Evolutionary conservation across 768 basidiomycete genomes (phyloP), one percentile per base, ranked within the genome.

Genomic region (Cystobasidium tubakii): DNA sequence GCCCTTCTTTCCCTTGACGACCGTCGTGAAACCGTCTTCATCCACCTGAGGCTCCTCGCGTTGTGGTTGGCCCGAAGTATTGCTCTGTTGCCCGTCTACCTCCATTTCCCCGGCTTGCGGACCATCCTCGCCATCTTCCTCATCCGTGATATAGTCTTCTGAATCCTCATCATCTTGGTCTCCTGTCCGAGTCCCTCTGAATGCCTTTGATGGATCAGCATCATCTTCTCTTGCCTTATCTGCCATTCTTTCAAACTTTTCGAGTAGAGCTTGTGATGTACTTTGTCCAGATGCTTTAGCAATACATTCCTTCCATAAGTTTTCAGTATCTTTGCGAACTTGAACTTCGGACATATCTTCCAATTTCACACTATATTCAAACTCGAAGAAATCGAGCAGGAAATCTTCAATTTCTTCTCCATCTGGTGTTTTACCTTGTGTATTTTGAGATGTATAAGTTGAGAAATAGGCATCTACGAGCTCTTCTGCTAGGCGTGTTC

Each of bases 11-110:
- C 76, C 81, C 27, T 78, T 77, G 76, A 81, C 79, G 1, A 97
- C 90, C 62, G 88, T 79, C 0, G 89, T 92, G 79, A 97, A 97
- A 0, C 93, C 93, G 73, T 97, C 93, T 75, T 92, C 90, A 78
- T 96, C 94, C 0, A 93, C 84, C 65, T 90, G 86, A 0, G 89
- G 88, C 78, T 89, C 88, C 19, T 84, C 81, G 83, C 25, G 76
- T 3, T 79, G 74, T 57, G 77, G 81, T 72, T 86, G 83, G 85
- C 46, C 42, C 39, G 66, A 21, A 10, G 65, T 7, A 15, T 39
- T 27, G 19, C 53, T 23, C 70, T 27, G 21, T 43, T 84, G 85
- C 6, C 86, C 84, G 25, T 82, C 84, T n/a, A 71, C 69, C 19
- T 60, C 69, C 69, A 71, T 71, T 1, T 21, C 54, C 17, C n/a